Base-by-base conservation (phyloP, 164 flowering plant genomes). In the Umbilicus rupestris region DNA sequence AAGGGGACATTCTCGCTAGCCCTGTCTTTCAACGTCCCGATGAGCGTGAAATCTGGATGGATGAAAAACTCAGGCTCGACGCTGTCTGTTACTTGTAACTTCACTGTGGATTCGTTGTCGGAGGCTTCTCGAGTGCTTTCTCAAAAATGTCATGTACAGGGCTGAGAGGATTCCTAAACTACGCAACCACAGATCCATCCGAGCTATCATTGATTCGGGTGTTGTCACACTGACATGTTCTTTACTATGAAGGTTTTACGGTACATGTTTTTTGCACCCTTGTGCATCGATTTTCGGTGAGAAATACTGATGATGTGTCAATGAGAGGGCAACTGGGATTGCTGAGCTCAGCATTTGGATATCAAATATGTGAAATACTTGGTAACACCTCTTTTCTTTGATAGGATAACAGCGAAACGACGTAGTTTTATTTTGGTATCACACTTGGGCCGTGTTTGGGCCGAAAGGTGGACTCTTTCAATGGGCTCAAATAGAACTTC, bases 101-200 rank as follows among this genome's bases (percentile, higher is more conserved):
- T 85, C 3, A 70, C 14, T 67, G 82, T 82, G 29, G 76, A 72
- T 58, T 67, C 72, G 7, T 63, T 81, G 50, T 74, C 70, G 0
- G 72, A 72, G 62, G 73, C 37, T 49, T 68, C 73, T 1, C 69
- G 55, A 6, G 47, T 82, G 3, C 58, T 74, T 49, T 74, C 81
- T 2, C 83, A 84, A 68, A 28, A 46, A 33, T 83, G 83, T 68
- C 63, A 69, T 15, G 33, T 55, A 14, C 60, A 55, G 14, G 60
- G 60, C 33, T 55, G 33, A 55, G 24, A 52, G 0, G 8, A 52
- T 52, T n/a, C 22, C 8, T 5, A 24, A 55, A 55, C 33, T 11
- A 26, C 11, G 33, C 60, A 50, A 50, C 28, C 57, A 50, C 19
- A 47, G 11, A 50, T 22, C 28, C 57, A 9, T 50, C 14, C 22